A percentile compares a stretch with the other conserved stretches of the same genome.
Evolutionary conservation across 768 basidiomycete species (phyloP).

Genomic region (Hericium alpestre): DNA sequence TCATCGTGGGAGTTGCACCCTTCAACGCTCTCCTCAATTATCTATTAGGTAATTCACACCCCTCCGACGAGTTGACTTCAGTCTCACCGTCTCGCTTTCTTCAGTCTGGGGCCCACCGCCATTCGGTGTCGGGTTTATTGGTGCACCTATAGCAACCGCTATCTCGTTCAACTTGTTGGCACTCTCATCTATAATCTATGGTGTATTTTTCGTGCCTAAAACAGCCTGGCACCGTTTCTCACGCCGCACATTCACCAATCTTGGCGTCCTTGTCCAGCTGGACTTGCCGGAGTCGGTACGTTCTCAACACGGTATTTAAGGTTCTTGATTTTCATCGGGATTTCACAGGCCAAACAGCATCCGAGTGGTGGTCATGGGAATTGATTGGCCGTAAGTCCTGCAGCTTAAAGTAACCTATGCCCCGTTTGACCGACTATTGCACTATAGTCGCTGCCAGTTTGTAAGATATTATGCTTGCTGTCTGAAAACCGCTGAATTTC

Average conservation of each 20-base stretch:
- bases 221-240: constrained; percentile 80
- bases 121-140: constrained; percentile 78
- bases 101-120: constrained; percentile 74
- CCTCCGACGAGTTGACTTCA: constrained; percentile 4
- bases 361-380: constrained; percentile 99
- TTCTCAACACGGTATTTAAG: not conserved
- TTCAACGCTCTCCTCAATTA: constrained; percentile 79
- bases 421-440: not conserved
- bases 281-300: constrained; percentile 70
- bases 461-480: constrained; percentile 19
- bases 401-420: not conserved
- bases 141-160: constrained; percentile 84
- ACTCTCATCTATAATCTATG: constrained; percentile 50
- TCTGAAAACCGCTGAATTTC: not conserved
- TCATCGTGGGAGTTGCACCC: constrained; percentile 75
- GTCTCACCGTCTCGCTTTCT: not conserved
- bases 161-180: constrained; percentile 84
- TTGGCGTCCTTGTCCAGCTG: constrained; percentile 61
- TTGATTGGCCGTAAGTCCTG: constrained; percentile 42
- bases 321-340: not conserved
- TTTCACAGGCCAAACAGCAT: constrained; percentile 57
- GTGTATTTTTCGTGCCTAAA: constrained; percentile 44
- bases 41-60: constrained; percentile 47
- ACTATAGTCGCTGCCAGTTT: constrained; percentile 41
- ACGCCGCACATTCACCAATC: constrained; percentile 49